Percentiles rank a stretch among this genome's conserved stretches.
phyloP scores from a whole-genome alignment of 75 land plant genomes.

The Pinus albicaulis region DNA sequence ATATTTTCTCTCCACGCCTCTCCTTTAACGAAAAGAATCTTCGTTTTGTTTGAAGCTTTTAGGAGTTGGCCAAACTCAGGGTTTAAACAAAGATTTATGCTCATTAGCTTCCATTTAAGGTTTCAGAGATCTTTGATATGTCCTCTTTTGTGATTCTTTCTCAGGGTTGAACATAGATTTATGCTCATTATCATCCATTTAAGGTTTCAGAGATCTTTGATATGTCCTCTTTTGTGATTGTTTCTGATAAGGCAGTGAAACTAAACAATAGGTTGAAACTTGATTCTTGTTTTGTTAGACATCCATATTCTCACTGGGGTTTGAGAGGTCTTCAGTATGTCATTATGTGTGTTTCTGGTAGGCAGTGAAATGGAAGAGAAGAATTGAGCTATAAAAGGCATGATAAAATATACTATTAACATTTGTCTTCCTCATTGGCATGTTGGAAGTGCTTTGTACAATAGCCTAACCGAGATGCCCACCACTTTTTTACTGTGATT shows the following conservation, averaged over 20 bases:
- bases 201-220: background rate
- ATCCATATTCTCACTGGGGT: too few relatives aligned
- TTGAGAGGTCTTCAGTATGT: too few relatives aligned
- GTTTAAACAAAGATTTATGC: background rate
- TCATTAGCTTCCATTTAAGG: background rate
- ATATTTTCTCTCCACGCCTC: background rate
- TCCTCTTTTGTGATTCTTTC: background rate
- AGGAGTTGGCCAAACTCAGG: background rate
- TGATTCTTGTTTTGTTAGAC: too few relatives aligned
- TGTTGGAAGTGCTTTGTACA: too few relatives aligned
- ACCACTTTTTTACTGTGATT: background rate
- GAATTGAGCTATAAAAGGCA: too few relatives aligned
- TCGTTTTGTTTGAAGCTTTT: background rate
- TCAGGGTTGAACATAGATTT: background rate
- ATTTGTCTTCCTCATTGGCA: too few relatives aligned
- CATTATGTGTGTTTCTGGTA: too few relatives aligned
- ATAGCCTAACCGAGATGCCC: too few relatives aligned
- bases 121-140: background rate
- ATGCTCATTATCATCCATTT: background rate
- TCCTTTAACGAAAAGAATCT: background rate
- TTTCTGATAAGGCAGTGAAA: background rate
- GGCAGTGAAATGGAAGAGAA: too few relatives aligned
- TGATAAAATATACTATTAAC: too few relatives aligned
- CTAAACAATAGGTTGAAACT: too few relatives aligned
- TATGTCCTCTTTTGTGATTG: background rate